A percentile compares a stretch with the other conserved stretches of the same genome.
Evolutionary conservation across 768 basidiomycete species (phyloP).

Genomic region (Suillus paluster): DNA sequence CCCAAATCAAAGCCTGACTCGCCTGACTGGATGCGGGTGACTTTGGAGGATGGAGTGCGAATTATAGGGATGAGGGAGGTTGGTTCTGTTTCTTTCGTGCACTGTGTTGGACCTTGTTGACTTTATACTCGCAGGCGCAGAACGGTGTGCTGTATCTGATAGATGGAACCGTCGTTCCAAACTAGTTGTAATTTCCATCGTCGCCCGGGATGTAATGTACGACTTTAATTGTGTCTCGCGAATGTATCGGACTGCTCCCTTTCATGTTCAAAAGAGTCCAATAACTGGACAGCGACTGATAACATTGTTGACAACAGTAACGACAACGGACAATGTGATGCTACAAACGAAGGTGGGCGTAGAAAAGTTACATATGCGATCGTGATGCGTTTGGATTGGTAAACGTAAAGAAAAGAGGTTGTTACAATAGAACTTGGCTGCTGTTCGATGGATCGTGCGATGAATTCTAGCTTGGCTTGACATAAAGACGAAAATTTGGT

Average conservation of each 20-base stretch:
- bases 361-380: slow-evolving; percentile 24
- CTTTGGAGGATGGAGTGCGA: slow-evolving; percentile 56
- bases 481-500: slow-evolving; percentile 4
- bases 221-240: not conserved
- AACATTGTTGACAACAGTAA: slow-evolving; percentile 5
- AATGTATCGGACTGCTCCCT: not conserved
- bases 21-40: slow-evolving; percentile 63
- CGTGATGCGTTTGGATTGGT: slow-evolving; percentile 26
- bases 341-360: slow-evolving; percentile 34
- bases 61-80: slow-evolving; percentile 71
- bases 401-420: slow-evolving; percentile 17
- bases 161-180: slow-evolving; percentile 39
- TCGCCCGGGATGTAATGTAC: not conserved
- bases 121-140: slow-evolving; percentile 34
- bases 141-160: slow-evolving; percentile 51
- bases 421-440: slow-evolving; percentile 26
- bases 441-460: slow-evolving; percentile 22
- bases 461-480: slow-evolving; percentile 29
- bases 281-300: slow-evolving; percentile 1
- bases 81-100: slow-evolving; percentile 12
- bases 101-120: slow-evolving; percentile 9
- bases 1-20: slow-evolving; percentile 37
- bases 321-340: slow-evolving; percentile 15
- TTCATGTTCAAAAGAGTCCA: not conserved
- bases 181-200: slow-evolving; percentile 12